Conservation (phyloP, 2,329 filamentous ascomycete genomes). For the Aspergillus ochraceus region DNA sequence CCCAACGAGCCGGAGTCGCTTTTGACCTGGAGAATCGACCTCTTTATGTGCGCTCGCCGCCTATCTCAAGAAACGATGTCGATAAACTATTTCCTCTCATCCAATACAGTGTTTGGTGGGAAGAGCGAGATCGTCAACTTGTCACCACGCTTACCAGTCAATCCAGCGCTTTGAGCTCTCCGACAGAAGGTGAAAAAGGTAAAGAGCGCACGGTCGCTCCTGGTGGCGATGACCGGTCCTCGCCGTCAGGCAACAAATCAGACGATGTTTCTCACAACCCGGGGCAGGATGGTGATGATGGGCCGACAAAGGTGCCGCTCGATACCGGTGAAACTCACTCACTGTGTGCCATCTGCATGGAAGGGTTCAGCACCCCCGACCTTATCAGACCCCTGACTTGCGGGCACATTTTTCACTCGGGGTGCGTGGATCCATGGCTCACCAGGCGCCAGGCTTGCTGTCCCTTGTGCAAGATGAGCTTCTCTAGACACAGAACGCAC, state of each 20-base stretch:
- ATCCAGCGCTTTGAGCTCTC: not conserved
- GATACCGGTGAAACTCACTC: constrained; percentile 4
- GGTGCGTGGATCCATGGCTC: constrained; percentile 93
- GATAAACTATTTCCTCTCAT: constrained; percentile 15
- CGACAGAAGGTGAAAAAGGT: not conserved
- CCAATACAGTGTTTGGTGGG: constrained; percentile 16
- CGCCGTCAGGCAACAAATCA: not conserved
- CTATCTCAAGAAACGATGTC: constrained; percentile 12
- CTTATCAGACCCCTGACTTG: constrained; percentile 91
- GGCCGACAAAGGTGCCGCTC: not conserved
- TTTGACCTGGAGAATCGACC: constrained; percentile 15
- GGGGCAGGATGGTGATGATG: not conserved
- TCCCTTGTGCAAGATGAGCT: constrained; percentile 75
- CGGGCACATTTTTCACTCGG: constrained; percentile 95
- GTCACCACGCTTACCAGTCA: not conserved
- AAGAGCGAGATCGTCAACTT: not conserved
- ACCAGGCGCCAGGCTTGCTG: constrained; percentile 92
- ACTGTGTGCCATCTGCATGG: constrained; percentile 87
- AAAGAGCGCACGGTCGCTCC: not conserved
- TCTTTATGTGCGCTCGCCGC: constrained; percentile 1
- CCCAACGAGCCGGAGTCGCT: not conserved
- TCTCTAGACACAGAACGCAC: not conserved
- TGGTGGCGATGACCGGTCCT: not conserved
- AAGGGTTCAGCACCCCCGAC: constrained; percentile 87
- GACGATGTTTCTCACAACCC: not conserved